A percentile compares a stretch with the other conserved stretches of the same genome.
phyloP scores from a whole-genome alignment of 139 green algal genomes.

The Micromonas pusilla region DNA sequence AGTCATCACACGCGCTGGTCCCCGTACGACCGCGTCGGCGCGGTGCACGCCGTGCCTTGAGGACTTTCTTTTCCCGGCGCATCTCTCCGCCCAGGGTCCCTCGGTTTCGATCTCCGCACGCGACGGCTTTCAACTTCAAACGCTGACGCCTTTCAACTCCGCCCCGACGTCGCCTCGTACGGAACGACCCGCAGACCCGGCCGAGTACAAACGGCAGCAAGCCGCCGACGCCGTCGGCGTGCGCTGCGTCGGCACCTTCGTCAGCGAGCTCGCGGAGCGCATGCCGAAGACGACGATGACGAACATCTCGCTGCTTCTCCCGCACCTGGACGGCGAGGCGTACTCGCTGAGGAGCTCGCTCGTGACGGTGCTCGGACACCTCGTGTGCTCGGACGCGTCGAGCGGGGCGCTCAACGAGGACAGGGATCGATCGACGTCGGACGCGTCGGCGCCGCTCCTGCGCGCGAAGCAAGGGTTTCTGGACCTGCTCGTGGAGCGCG shows the following conservation, averaged over 20 bases:
- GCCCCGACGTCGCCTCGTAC: too few relatives aligned
- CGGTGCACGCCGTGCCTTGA: too few relatives aligned
- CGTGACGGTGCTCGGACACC: constrained; percentile 50
- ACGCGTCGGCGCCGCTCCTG: constrained; percentile 41
- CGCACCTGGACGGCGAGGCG: constrained; percentile 61
- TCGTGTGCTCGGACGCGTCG: constrained; percentile 32
- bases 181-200: too few relatives aligned
- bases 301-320: constrained; percentile 48
- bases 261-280: constrained; percentile 19
- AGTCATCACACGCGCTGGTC: too few relatives aligned
- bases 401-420: constrained; percentile 1
- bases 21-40: too few relatives aligned
- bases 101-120: too few relatives aligned
- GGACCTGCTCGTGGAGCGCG: constrained; percentile 58
- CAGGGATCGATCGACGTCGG: background rate
- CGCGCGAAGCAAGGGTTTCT: constrained; percentile 68
- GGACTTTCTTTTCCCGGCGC: too few relatives aligned
- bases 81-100: too few relatives aligned
- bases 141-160: too few relatives aligned
- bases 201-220: constrained; percentile 46
- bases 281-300: constrained; percentile 39
- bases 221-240: constrained; percentile 47
- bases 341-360: constrained; percentile 62
- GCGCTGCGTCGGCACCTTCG: constrained; percentile 48
- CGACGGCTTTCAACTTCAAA: too few relatives aligned